Evolutionary conservation across 768 basidiomycete genomes (phyloP), one percentile per base, ranked within the genome.

Genomic region (Leucogyrophana mollusca): DNA sequence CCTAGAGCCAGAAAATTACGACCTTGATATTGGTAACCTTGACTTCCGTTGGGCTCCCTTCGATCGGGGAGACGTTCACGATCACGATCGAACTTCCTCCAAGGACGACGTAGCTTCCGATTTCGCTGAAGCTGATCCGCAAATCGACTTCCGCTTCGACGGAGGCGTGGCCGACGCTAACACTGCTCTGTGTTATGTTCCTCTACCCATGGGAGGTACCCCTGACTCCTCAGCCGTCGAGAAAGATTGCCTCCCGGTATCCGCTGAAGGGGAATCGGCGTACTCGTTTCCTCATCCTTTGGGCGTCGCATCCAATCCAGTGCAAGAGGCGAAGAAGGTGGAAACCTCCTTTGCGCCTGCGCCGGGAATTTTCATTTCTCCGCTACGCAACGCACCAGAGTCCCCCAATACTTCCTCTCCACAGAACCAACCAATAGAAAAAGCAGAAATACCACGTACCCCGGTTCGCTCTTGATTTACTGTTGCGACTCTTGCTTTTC

Each of bases 31-130:
- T 32, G 59, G 65, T 5, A 55, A 56, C 4, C 61, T 84, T 8
- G 77, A 78, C 54, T 85, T 85, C 52, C 70, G 57, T 42, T 85
- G 83, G 83, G 60, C 65, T 37, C 74, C 75, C 8, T 85, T 83
- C 13, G 27, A 30, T 13, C 27, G 27, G 27, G 13, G 13, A n/a
- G 40, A 25, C 17, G 17, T 18, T 23, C 40, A 8, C 9, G 9
- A 25, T 23, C 40, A 21, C 9, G 16, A 41, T 41, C n/a, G n/a
- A n/a, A n/a, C n/a, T n/a, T 9, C 21, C 18, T n/a, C 9, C 23
- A 18, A 20, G 9, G 20, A 10, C 23, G 9, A 8, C 40, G 9
- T 9, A n/a, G 6, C 18, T 25, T 24, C 17, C n/a, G n/a, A n/a
- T n/a, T n/a, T n/a, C n/a, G n/a, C n/a, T n/a, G n/a, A n/a, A n/a